Evolutionary conservation across 306 rosid species (phyloP).

Genomic region (Cucurbita moschata): DNA sequence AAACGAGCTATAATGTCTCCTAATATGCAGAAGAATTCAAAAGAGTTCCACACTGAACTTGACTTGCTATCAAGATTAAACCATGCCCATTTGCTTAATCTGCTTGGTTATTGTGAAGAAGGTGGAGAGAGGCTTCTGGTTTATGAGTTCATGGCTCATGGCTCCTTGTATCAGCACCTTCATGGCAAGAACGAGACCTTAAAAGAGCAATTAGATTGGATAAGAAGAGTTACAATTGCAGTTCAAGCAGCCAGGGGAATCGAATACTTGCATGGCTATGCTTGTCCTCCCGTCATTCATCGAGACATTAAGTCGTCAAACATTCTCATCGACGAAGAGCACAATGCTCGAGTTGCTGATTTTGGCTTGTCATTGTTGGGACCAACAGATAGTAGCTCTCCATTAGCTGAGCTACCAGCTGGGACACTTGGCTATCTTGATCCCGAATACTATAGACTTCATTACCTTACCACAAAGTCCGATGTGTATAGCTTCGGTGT

Average conservation of each 20-base stretch:
- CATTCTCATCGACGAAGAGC: slow-evolving; percentile 91
- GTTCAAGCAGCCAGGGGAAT: slow-evolving; percentile 95
- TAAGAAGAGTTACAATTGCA: slow-evolving; percentile 77
- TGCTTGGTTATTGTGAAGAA: slow-evolving; percentile 82
- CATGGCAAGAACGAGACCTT: slow-evolving; percentile 51
- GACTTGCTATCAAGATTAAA: slow-evolving; percentile 71
- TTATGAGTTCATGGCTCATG: slow-evolving; percentile 91
- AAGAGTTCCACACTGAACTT: slow-evolving; percentile 80
- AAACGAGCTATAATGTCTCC: slow-evolving; percentile 71
- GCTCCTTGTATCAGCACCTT: slow-evolving; percentile 71
- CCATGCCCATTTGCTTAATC: slow-evolving; percentile 81
- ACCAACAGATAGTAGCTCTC: slow-evolving; percentile 77
- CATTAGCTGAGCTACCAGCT: slow-evolving; percentile 81
- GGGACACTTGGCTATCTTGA: slow-evolving; percentile 97
- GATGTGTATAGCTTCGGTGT: slow-evolving; percentile 96
- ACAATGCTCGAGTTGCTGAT: slow-evolving; percentile 91
- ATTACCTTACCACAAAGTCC: slow-evolving; percentile 88
- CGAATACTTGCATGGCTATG: slow-evolving; percentile 76
- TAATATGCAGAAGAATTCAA: slow-evolving; percentile 64
- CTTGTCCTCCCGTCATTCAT: slow-evolving; percentile 84
- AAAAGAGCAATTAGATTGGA: slow-evolving; percentile 78
- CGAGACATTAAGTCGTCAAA: slow-evolving; percentile 88
- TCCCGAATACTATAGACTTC: slow-evolving; percentile 94
- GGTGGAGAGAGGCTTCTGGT: slow-evolving; percentile 84
- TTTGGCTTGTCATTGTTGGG: slow-evolving; percentile 76